A percentile compares a stretch with the other conserved stretches of the same genome.
These are phyloP conservation scores for Brasenia schreberi DNA, from an alignment of 164 flowering plant genomes.

Conservation along the genomic window DNA sequence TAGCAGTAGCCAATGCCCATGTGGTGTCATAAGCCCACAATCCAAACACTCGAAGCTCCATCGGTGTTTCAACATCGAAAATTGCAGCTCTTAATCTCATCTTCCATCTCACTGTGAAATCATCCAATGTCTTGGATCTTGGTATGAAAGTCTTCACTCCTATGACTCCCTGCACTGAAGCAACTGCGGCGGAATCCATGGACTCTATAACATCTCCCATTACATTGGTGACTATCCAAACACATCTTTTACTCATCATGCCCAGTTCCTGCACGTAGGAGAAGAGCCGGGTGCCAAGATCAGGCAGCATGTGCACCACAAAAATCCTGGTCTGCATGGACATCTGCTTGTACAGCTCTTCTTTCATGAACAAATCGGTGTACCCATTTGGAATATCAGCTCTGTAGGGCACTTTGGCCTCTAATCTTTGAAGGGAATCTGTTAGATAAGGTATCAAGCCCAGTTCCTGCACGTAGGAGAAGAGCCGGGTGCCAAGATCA, in stretches of 20 bases:
- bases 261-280: constrained; percentile 3
- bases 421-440: constrained; percentile 12
- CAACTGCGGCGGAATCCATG: constrained; percentile 9
- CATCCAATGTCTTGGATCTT: constrained; percentile 4
- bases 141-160: constrained; percentile 12
- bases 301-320: constrained; percentile 11
- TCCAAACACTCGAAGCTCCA: constrained; percentile 6
- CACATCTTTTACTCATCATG: constrained; percentile 12
- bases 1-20: constrained; percentile 12
- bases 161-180: constrained; percentile 18
- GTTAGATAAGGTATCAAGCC: constrained; percentile 18
- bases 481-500: constrained; percentile 6
- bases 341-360: constrained; percentile 13
- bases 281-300: constrained; percentile 15
- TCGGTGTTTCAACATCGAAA: neutral
- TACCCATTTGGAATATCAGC: constrained; percentile 5
- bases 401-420: constrained; percentile 5
- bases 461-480: constrained; percentile 4
- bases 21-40: constrained; percentile 16
- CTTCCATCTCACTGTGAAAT: constrained; percentile 10
- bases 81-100: neutral
- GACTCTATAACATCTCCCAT: constrained; percentile 6
- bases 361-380: constrained; percentile 6
- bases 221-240: constrained; percentile 16
- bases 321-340: constrained; percentile 15